These are phyloP conservation scores for Didymella pinodella DNA, from an alignment of 2,329 filamentous ascomycete species.

Conservation along the genomic window DNA sequence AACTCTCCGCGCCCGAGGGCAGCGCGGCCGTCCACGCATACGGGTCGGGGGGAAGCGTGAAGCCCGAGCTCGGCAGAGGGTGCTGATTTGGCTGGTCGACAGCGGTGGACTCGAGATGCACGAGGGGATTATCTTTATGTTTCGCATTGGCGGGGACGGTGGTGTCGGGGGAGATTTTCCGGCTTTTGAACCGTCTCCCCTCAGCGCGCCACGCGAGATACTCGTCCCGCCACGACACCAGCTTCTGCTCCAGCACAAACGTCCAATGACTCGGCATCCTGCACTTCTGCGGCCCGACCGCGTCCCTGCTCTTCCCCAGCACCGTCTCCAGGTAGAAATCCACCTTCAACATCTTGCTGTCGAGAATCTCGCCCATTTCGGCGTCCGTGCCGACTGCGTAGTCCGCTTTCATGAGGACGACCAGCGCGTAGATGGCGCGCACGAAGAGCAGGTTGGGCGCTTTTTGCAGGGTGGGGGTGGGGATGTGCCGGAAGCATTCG, in stretches of 20 bases:
- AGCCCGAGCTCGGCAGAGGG: too few relatives aligned
- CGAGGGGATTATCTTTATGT: too few relatives aligned
- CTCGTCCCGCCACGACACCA: constrained; percentile 45
- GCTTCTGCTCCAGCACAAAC: constrained; percentile 40
- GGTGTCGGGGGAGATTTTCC: too few relatives aligned
- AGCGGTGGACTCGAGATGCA: too few relatives aligned
- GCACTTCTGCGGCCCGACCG: constrained; percentile 43
- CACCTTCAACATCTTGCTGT: constrained; percentile 43
- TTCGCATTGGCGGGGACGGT: too few relatives aligned
- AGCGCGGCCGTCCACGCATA: constrained; percentile 17
- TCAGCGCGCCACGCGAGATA: constrained; percentile 41
- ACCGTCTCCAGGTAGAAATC: constrained; percentile 42
- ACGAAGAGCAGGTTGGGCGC: constrained; percentile 44
- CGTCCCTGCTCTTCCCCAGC: constrained; percentile 32
- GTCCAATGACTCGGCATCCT: constrained; percentile 45
- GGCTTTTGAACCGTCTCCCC: constrained; percentile 34
- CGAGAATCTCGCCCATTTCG: constrained; percentile 45
- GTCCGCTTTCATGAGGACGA: constrained; percentile 46
- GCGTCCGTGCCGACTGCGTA: constrained; percentile 47
- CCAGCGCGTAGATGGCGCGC: constrained; percentile 43
- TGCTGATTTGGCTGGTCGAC: too few relatives aligned
- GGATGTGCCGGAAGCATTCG: constrained; percentile 39
- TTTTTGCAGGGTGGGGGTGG: constrained; percentile 34
- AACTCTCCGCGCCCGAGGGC: too few relatives aligned
- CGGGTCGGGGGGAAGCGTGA: not conserved